A percentile compares a stretch with the other conserved stretches of the same genome.
phyloP scores from a whole-genome alignment of 2,329 filamentous ascomycete genomes.

The Endothia cerciana region DNA sequence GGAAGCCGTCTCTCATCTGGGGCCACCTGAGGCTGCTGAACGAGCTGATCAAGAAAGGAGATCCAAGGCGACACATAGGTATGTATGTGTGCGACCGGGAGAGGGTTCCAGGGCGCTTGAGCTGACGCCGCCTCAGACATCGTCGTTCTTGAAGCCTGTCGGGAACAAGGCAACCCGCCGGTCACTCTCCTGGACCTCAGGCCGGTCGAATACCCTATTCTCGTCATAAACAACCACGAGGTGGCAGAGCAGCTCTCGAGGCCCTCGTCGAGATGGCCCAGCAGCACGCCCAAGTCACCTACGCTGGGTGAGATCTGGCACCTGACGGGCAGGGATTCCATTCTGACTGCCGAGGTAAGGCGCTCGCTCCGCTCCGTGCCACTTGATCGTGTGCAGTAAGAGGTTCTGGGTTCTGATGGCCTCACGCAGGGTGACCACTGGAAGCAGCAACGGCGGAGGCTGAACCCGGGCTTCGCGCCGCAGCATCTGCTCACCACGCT shows the following conservation, averaged over 20 bases:
- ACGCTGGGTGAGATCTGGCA: constrained; percentile 35
- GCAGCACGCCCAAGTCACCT: constrained; percentile 40
- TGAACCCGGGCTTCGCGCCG: constrained; percentile 44
- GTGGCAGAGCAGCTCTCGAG: constrained; percentile 44
- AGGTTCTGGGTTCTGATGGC: background rate
- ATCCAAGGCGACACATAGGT: constrained; percentile 20
- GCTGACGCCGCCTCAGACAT: constrained; percentile 28
- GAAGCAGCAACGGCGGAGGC: constrained; percentile 40
- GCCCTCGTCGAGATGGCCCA: constrained; percentile 38
- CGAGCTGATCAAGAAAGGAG: constrained; percentile 16
- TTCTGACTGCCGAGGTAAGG: constrained; percentile 31
- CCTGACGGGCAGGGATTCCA: constrained; percentile 34
- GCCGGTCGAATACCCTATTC: constrained; percentile 39
- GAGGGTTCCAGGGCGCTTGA: background rate
- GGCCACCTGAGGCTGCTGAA: constrained; percentile 21
- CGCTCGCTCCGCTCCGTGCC: background rate
- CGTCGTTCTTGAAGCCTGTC: constrained; percentile 27
- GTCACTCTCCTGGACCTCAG: constrained; percentile 42
- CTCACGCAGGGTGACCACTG: constrained; percentile 35
- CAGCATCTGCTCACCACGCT: constrained; percentile 44
- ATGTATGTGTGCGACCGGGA: background rate
- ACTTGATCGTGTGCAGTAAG: background rate
- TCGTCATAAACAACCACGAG: constrained; percentile 39
- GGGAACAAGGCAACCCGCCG: constrained; percentile 38
- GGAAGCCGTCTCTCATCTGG: constrained; percentile 22